phyloP scores from a whole-genome alignment of 106 monocot genomes.

The Apostasia shenzhenica region DNA sequence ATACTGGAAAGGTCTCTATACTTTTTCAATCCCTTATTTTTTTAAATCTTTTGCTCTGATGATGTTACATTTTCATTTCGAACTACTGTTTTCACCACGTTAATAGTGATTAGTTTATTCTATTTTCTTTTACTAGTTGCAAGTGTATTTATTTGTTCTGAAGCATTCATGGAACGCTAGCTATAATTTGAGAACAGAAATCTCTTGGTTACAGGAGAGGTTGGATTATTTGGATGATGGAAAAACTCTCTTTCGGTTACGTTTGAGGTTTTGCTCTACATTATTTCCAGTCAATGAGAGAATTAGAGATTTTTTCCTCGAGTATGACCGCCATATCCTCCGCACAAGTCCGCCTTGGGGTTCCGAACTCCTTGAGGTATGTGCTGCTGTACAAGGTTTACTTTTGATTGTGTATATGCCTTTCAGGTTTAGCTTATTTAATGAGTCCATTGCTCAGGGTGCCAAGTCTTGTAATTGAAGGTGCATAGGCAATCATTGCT shows the following conservation, averaged over 20 bases:
- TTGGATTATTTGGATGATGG: slow-evolving; percentile 95
- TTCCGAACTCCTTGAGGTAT: slow-evolving; percentile 98
- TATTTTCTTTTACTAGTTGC: no score
- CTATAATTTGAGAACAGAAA: neutral
- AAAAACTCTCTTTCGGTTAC: slow-evolving; percentile 80
- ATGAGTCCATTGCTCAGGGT: neutral
- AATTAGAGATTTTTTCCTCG: slow-evolving; percentile 93
- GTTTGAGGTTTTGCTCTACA: slow-evolving; percentile 74
- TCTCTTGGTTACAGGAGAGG: slow-evolving; percentile 56
- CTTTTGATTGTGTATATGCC: neutral
- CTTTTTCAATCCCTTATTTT: neutral
- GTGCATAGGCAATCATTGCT: no score
- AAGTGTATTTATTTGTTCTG: no score
- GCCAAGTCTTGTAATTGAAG: no score
- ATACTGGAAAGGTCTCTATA: slow-evolving; percentile 59
- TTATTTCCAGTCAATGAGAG: slow-evolving; percentile 90
- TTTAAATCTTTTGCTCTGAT: neutral
- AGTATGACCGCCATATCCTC: slow-evolving; percentile 90
- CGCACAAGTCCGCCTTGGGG: slow-evolving; percentile 98
- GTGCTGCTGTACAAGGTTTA: neutral
- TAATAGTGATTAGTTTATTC: no score
- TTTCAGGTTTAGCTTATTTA: neutral
- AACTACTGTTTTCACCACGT: no score
- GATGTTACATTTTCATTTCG: no score
- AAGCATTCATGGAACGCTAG: neutral